These are phyloP conservation scores for Venturia aucupariae DNA, from an alignment of 2,329 filamentous ascomycete genomes.

Conservation along the genomic window DNA sequence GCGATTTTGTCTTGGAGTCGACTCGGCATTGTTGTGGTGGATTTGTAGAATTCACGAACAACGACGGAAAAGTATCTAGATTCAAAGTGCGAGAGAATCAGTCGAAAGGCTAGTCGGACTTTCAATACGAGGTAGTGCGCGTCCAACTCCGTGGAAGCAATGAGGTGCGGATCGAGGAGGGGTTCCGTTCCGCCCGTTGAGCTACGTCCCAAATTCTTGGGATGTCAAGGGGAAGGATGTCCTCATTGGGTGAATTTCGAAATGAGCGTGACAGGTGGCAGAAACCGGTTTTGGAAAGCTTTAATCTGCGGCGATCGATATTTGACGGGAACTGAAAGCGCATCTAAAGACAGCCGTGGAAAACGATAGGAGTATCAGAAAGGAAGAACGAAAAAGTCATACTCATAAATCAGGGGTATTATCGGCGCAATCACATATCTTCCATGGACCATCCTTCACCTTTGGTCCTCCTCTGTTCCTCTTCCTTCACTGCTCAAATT, in stretches of 20 bases:
- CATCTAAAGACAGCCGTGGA: too few relatives aligned
- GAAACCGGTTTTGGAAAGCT: neutral
- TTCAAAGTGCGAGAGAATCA: too few relatives aligned
- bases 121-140: neutral
- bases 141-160: neutral
- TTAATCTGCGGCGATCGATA: neutral
- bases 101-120: too few relatives aligned
- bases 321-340: neutral
- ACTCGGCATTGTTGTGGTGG: neutral
- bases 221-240: neutral
- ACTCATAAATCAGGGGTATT: neutral
- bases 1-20: conserved; percentile 7
- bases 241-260: neutral
- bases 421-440: neutral
- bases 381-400: neutral
- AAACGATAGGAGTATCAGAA: too few relatives aligned
- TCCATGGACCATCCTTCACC: neutral
- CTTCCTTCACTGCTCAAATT: neutral
- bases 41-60: neutral
- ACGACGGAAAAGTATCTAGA: neutral
- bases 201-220: neutral
- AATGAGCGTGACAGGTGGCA: neutral
- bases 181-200: neutral
- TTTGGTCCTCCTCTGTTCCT: neutral
- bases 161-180: neutral